Conservation (phyloP, 2,329 filamentous ascomycete genomes). For the Grosmannia serpens region DNA sequence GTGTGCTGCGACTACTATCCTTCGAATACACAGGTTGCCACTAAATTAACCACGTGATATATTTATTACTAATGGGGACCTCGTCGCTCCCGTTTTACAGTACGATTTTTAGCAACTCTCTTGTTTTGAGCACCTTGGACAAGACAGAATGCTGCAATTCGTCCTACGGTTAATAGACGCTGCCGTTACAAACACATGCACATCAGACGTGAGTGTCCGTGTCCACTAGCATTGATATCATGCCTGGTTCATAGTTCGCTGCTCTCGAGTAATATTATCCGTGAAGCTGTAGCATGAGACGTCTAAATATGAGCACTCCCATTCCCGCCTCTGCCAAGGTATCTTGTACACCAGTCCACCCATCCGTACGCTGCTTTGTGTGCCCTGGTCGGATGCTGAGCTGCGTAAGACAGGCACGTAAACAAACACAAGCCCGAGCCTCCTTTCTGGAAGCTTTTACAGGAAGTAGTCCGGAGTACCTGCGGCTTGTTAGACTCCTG, state of each 20-base stretch:
- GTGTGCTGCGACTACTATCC: too few relatives aligned
- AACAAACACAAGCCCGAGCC: neutral
- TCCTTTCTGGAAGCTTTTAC: slow-evolving; percentile 30
- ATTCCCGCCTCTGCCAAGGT: neutral
- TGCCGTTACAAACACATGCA: neutral
- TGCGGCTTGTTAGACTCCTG: slow-evolving; percentile 16
- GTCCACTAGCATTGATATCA: neutral
- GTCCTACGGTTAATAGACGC: neutral
- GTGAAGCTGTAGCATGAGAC: neutral
- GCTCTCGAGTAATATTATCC: neutral
- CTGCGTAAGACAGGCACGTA: neutral
- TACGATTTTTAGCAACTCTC: too few relatives aligned
- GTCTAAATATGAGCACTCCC: neutral
- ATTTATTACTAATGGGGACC: too few relatives aligned
- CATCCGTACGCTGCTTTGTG: neutral
- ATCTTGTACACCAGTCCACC: neutral
- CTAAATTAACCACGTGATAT: too few relatives aligned
- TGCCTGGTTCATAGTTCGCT: neutral
- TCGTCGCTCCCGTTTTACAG: too few relatives aligned
- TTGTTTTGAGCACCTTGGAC: too few relatives aligned
- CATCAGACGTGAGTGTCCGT: neutral
- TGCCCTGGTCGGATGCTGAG: neutral
- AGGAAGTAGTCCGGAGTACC: slow-evolving; percentile 98
- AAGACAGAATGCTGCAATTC: neutral
- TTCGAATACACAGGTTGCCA: too few relatives aligned